Base-by-base conservation (phyloP, 169 alveolate genomes). In the Toxoplasma gondii region DNA sequence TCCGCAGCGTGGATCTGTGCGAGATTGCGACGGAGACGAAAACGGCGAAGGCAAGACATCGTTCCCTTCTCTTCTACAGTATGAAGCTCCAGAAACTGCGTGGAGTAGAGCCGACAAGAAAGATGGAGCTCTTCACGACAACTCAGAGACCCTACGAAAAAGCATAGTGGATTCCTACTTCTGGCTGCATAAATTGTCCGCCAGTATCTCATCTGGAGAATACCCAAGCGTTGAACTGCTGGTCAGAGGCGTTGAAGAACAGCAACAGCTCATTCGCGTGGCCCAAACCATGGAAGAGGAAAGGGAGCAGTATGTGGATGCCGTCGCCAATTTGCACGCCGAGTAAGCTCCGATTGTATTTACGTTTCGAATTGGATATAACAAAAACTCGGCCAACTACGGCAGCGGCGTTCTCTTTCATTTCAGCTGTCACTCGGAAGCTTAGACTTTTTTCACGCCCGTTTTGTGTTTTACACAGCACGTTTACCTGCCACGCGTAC, bases 111-210 rank as follows among this genome's bases (percentile, higher is more conserved):
- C 16, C 1, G 43, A 74, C 19, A 22, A 31, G 84, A 36, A 74
- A n/a, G 44, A 36, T 12, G 12, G 43, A n/a, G n/a, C n/a, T 31
- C 43, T 34, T 41, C 49, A 74, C 16, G 84, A 44, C 9, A n/a
- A 74, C 84, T 31, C 39, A 74, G 84, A n/a, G 5, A 74, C 49
- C 84, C 43, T 16, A 16, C 49, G 45, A n/a, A 74, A 31, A 74
- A 74, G 84, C 84, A 74, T 74, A 7, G 43, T 36, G 5, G 84
- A 74, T 74, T 74, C 84, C 49, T 36, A 34, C 27, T 31, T 16
- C 27, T 92, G 94, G 94, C 94, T 92, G 84, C 94, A 92, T 1
- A 90, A 92, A 45, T 92, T 92, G 54, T 82, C 86, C 43, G 88
- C 92, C 53, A 58, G 92, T 80, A 45, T 92, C 1, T 84, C 91